Percentiles rank a stretch among this genome's conserved stretches.
Conservation (phyloP, 345 rosid genomes). For the Odontarrhena argentea region DNA sequence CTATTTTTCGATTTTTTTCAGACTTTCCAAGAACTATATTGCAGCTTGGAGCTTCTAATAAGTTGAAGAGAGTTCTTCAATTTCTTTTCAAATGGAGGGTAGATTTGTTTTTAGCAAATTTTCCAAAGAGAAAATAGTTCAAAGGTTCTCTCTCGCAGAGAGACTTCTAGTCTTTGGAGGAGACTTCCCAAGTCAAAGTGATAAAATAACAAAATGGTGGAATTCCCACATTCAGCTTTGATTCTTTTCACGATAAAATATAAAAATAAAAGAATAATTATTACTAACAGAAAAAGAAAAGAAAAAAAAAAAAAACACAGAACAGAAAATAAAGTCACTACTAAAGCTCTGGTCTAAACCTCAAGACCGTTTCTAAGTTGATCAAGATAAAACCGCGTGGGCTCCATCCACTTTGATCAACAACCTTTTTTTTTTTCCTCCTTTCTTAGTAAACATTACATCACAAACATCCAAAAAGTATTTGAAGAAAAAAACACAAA, state of each 20-base stretch:
- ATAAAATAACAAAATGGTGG: constrained; percentile 27
- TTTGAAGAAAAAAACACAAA: constrained; percentile 7
- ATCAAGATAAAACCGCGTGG: constrained; percentile 40
- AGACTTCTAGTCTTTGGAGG: constrained; percentile 35
- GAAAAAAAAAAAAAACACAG: neutral
- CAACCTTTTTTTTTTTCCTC: constrained; percentile 13
- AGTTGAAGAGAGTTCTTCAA: no score
- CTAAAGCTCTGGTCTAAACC: constrained; percentile 14
- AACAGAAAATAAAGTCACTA: neutral
- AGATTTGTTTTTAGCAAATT: no score
- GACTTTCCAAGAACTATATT: no score
- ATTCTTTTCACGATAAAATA: constrained; percentile 23
- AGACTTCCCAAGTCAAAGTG: constrained; percentile 36
- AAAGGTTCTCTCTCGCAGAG: constrained; percentile 2
- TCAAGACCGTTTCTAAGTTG: constrained; percentile 16
- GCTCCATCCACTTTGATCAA: constrained; percentile 41
- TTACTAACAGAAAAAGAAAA: neutral
- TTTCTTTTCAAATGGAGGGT: no score
- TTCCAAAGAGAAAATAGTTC: neutral
- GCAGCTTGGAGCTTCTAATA: no score
- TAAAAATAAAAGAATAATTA: neutral
- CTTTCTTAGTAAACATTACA: constrained; percentile 25
- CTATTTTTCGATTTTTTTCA: no score
- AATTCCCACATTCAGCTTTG: constrained; percentile 30
- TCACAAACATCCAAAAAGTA: constrained; percentile 25